These are phyloP conservation scores for Arxiozyma bovina DNA, from an alignment of 1,139 yeast species.

Conservation along the genomic window DNA sequence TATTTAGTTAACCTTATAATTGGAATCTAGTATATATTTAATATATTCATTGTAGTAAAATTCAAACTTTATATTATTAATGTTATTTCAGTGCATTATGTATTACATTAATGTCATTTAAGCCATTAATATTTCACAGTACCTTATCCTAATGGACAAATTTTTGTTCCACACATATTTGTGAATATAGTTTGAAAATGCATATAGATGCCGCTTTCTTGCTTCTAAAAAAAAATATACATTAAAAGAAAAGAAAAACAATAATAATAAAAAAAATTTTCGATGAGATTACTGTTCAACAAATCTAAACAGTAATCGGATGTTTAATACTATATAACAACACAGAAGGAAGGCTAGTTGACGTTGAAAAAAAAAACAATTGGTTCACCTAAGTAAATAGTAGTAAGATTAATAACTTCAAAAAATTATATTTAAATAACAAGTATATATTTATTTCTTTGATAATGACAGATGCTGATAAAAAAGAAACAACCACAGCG, in stretches of 20 bases:
- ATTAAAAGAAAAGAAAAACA: background rate
- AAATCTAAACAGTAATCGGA: background rate
- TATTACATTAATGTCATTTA: too few species aligned
- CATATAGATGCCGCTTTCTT: too few species aligned
- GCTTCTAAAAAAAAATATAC: background rate
- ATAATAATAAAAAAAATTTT: background rate
- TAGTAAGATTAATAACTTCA: too few species aligned
- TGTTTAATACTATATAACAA: too few species aligned
- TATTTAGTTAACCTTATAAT: too few species aligned
- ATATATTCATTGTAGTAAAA: background rate
- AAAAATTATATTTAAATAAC: too few species aligned
- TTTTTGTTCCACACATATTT: too few species aligned
- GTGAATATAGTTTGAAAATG: too few species aligned
- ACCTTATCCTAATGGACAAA: too few species aligned
- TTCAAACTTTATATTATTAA: background rate
- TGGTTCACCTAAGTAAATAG: background rate
- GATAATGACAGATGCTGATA: constrained; percentile 7
- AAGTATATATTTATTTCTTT: too few species aligned
- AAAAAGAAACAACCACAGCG: constrained; percentile 6
- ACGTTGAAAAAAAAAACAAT: background rate
- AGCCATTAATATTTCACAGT: background rate
- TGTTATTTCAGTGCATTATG: too few species aligned
- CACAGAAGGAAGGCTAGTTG: too few species aligned
- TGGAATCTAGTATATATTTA: background rate
- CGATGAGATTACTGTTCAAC: background rate